phyloP scores from a whole-genome alignment of 1,284 basidiomycete genomes.

The Pulchroboletus neoregius region DNA sequence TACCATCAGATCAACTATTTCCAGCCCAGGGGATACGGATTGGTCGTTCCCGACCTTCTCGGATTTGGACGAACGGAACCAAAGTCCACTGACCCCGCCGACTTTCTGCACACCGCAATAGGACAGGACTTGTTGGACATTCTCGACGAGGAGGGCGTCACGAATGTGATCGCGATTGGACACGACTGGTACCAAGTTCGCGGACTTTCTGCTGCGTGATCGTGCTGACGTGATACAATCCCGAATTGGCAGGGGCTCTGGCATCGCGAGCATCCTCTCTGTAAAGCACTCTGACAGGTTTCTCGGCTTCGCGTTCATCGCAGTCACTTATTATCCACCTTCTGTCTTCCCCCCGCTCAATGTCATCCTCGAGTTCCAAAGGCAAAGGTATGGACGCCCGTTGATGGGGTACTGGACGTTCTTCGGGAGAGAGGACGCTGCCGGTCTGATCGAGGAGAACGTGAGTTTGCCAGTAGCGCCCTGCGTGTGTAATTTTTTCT shows the following conservation, averaged over 20 bases:
- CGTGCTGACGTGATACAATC: too few relatives aligned
- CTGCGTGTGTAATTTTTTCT: too few relatives aligned
- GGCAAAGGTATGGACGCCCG: slow-evolving; percentile 31
- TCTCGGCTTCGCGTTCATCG: slow-evolving; percentile 32
- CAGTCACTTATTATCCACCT: slow-evolving; percentile 33
- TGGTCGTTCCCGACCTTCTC: slow-evolving; percentile 49
- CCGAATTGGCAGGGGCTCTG: slow-evolving; percentile 37
- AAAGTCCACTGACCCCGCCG: slow-evolving; percentile 38
- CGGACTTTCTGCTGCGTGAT: too few relatives aligned
- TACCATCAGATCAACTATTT: slow-evolving; percentile 42
- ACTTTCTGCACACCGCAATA: slow-evolving; percentile 39
- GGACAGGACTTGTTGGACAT: slow-evolving; percentile 42
- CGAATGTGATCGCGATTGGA: slow-evolving; percentile 38
- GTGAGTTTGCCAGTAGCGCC: slow-evolving; percentile 20
- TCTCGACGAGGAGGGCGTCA: slow-evolving; percentile 37
- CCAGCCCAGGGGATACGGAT: slow-evolving; percentile 41
- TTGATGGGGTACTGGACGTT: slow-evolving; percentile 42
- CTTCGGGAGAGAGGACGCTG: slow-evolving; percentile 30
- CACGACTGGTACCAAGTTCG: slow-evolving; percentile 50
- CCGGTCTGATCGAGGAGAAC: slow-evolving; percentile 30
- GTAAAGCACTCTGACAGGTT: slow-evolving; percentile 33
- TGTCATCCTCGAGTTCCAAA: slow-evolving; percentile 22
- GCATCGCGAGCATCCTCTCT: slow-evolving; percentile 32
- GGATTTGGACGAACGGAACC: slow-evolving; percentile 46
- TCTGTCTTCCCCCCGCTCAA: slow-evolving; percentile 28